Conservation (phyloP, 148 eudicot species). For the Rhododendron griersonianum region DNA sequence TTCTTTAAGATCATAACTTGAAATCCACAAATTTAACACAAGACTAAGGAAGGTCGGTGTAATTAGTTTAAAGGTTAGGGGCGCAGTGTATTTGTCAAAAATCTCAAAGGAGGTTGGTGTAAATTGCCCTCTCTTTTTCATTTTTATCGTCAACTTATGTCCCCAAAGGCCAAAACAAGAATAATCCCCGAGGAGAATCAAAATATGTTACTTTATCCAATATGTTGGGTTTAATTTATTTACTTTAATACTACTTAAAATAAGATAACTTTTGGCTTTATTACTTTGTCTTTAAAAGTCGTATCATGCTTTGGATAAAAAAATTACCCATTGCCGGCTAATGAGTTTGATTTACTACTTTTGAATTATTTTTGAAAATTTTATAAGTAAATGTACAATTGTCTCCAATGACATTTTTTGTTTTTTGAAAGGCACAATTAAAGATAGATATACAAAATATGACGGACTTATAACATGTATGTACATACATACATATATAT, state of each 20-base stretch:
- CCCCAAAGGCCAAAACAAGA: background rate
- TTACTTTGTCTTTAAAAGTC: background rate
- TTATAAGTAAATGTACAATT: background rate
- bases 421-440: too few relatives aligned
- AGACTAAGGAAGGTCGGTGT: too few relatives aligned
- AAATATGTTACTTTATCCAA: background rate
- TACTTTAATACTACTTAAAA: background rate
- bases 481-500: too few relatives aligned
- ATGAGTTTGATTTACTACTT: background rate
- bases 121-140: background rate
- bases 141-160: background rate
- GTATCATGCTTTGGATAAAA: background rate
- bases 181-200: background rate
- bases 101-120: background rate
- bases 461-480: too few relatives aligned
- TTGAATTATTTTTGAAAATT: too few relatives aligned
- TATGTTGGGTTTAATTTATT: background rate
- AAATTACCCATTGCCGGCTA: too few relatives aligned
- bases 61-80: background rate
- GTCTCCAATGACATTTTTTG: too few relatives aligned
- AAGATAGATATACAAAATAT: too few relatives aligned
- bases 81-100: too few relatives aligned
- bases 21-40: too few relatives aligned
- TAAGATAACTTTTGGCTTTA: background rate
- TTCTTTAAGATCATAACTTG: too few relatives aligned